Percentiles rank a stretch among this genome's conserved stretches.
phyloP scores from a whole-genome alignment of 1,284 basidiomycete genomes.

The Pyrrhoderma noxium region DNA sequence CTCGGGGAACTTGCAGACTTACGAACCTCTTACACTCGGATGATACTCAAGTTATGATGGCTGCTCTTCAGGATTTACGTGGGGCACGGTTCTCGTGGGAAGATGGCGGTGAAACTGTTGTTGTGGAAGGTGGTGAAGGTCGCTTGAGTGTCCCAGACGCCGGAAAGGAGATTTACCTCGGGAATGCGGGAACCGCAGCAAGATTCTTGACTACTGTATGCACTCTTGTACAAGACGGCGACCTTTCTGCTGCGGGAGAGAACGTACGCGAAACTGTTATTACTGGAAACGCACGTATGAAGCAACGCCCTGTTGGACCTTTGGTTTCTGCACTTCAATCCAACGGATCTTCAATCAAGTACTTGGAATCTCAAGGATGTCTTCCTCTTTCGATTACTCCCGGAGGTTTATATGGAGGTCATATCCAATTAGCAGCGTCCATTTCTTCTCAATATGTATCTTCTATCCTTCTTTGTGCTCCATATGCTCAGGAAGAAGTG shows the following conservation, averaged over 20 bases:
- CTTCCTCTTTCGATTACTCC: slow-evolving; percentile 84
- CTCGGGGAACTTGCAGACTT: slow-evolving; percentile 80
- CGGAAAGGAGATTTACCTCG: slow-evolving; percentile 89
- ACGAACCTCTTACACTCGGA: slow-evolving; percentile 94
- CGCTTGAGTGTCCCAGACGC: slow-evolving; percentile 68
- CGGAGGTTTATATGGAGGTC: slow-evolving; percentile 79
- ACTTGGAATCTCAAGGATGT: slow-evolving; percentile 76
- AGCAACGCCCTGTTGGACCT: slow-evolving; percentile 91
- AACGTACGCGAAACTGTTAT: too few species aligned
- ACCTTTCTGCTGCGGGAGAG: slow-evolving; percentile 34
- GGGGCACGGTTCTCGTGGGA: slow-evolving; percentile 90
- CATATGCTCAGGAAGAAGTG: slow-evolving; percentile 80
- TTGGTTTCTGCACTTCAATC: slow-evolving; percentile 86
- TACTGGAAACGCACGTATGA: slow-evolving; percentile 98
- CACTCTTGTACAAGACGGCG: slow-evolving; percentile 57
- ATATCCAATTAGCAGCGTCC: slow-evolving; percentile 84
- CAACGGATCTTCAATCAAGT: slow-evolving; percentile 79
- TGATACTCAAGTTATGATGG: slow-evolving; percentile 99
- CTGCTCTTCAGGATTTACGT: slow-evolving; percentile 79
- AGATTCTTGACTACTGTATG: slow-evolving; percentile 97
- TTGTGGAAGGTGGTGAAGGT: slow-evolving; percentile 86
- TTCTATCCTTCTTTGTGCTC: slow-evolving; percentile 92
- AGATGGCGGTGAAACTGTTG: slow-evolving; percentile 87
- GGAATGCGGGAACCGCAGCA: slow-evolving; percentile 96
- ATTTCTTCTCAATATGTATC: slow-evolving; percentile 99